These are phyloP conservation scores for Hylodesmum podocarpum DNA, from an alignment of 306 rosid species.

Conservation along the genomic window DNA sequence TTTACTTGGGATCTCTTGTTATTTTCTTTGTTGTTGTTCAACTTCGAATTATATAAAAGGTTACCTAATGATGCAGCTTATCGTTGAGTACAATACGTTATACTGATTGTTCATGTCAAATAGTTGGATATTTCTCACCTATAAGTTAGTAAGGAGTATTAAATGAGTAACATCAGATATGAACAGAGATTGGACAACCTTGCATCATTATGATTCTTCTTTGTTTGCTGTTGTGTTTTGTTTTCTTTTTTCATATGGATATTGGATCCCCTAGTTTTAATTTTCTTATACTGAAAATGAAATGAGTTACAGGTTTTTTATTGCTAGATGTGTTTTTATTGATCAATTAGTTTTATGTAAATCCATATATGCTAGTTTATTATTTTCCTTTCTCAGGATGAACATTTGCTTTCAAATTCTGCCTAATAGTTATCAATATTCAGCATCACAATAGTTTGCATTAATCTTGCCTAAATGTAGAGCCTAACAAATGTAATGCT, in stretches of 20 bases:
- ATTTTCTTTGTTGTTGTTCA: no score
- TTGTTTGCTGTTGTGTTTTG: not conserved
- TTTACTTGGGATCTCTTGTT: no score
- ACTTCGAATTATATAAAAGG: no score
- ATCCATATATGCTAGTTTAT: not conserved
- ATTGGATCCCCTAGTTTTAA: not conserved
- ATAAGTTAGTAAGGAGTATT: not conserved
- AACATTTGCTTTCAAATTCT: not conserved
- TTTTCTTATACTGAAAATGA: not conserved
- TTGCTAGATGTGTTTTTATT: not conserved
- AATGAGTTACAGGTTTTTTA: not conserved
- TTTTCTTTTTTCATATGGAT: not conserved
- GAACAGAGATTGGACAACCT: not conserved
- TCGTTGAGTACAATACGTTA: no score
- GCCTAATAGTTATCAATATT: not conserved
- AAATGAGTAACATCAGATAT: not conserved
- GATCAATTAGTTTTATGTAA: not conserved
- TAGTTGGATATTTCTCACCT: no score
- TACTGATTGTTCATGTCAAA: no score
- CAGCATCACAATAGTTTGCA: not conserved
- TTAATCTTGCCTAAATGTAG: slow-evolving; percentile 3
- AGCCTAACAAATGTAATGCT: slow-evolving; percentile 5
- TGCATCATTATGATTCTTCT: not conserved
- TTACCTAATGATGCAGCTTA: no score
- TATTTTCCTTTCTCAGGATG: not conserved